Evolutionary conservation across 2,329 filamentous ascomycete genomes (phyloP).

Genomic region (Phaeoacremonium minimum): DNA sequence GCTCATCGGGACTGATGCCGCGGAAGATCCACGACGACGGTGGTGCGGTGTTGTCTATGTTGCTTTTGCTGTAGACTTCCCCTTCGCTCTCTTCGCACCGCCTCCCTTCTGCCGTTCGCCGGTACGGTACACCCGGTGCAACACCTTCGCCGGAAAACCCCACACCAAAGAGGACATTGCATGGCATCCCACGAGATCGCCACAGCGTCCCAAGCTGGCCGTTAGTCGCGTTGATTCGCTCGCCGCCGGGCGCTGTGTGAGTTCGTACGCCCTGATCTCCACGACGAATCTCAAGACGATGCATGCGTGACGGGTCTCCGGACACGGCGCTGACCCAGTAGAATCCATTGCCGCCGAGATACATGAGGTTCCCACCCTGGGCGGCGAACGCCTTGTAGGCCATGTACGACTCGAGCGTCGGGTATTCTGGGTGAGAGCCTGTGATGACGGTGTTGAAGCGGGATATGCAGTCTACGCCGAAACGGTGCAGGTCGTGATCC

Average conservation of each 20-base stretch:
- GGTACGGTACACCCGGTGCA: slow-evolving; percentile 17
- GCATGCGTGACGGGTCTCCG: slow-evolving; percentile 15
- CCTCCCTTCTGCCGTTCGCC: slow-evolving; percentile 4
- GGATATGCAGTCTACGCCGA: slow-evolving; percentile 10
- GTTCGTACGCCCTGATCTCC: slow-evolving; percentile 24
- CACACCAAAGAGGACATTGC: slow-evolving; percentile 24
- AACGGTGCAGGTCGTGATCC: slow-evolving; percentile 25
- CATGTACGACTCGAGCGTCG: slow-evolving; percentile 17
- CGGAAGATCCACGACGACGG: slow-evolving; percentile 9
- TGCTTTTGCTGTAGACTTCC: too few species aligned
- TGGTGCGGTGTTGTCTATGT: too few species aligned
- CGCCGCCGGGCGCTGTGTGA: slow-evolving; percentile 20
- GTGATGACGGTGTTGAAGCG: slow-evolving; percentile 20
- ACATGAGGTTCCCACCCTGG: slow-evolving; percentile 26
- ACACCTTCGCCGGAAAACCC: slow-evolving; percentile 22
- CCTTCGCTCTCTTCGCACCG: too few species aligned
- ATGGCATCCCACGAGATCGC: slow-evolving; percentile 23
- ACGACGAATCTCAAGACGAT: slow-evolving; percentile 27
- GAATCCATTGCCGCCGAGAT: slow-evolving; percentile 31
- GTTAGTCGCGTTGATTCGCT: slow-evolving; percentile 18
- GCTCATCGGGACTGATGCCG: slow-evolving; percentile 7
- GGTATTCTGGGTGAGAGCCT: slow-evolving; percentile 27
- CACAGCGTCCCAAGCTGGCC: slow-evolving; percentile 27
- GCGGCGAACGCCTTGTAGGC: slow-evolving; percentile 20
- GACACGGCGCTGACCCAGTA: too few species aligned